Percentiles rank a stretch among this genome's conserved stretches.
These are phyloP conservation scores for Sedum album DNA, from an alignment of 164 flowering plant species.

Conservation along the genomic window DNA sequence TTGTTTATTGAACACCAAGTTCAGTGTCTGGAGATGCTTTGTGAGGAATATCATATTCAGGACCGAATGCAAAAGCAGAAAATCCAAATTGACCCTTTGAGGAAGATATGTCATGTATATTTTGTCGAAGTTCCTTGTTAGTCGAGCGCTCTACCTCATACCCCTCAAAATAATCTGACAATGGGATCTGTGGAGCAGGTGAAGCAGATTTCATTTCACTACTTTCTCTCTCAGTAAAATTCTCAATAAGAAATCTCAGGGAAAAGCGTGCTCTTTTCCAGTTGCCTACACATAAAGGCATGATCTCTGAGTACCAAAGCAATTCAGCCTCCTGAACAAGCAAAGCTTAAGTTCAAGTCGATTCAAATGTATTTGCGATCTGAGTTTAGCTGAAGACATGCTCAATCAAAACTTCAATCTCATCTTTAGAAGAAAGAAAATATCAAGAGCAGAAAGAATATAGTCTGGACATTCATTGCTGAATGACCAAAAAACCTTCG, in stretches of 20 bases:
- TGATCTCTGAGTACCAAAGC: slow-evolving; percentile 10
- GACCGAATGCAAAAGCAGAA: slow-evolving; percentile 19
- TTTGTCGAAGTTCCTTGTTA: slow-evolving; percentile 47
- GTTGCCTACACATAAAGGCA: slow-evolving; percentile 48
- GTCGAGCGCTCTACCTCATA: slow-evolving; percentile 17
- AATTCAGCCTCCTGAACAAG: slow-evolving; percentile 8
- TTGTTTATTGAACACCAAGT: slow-evolving; percentile 30
- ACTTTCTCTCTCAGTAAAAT: slow-evolving; percentile 29
- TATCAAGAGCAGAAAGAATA: background rate
- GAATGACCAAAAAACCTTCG: background rate
- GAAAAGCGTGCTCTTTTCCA: slow-evolving; percentile 72
- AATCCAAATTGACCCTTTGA: slow-evolving; percentile 24
- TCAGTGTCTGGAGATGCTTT: slow-evolving; percentile 37
- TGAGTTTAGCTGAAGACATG: background rate
- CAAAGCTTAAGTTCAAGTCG: slow-evolving; percentile 3
- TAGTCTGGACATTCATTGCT: background rate
- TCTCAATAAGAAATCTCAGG: slow-evolving; percentile 53
- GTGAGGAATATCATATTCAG: slow-evolving; percentile 22
- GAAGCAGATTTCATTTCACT: slow-evolving; percentile 15
- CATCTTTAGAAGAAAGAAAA: background rate
- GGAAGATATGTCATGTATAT: slow-evolving; percentile 18
- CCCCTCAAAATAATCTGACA: slow-evolving; percentile 62
- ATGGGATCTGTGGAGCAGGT: slow-evolving; percentile 34
- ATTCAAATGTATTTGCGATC: background rate
- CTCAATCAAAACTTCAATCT: slow-evolving; percentile 1